Evolutionary conservation across 2,329 filamentous ascomycete species (phyloP).

Genomic region (Penicillium sp.): DNA sequence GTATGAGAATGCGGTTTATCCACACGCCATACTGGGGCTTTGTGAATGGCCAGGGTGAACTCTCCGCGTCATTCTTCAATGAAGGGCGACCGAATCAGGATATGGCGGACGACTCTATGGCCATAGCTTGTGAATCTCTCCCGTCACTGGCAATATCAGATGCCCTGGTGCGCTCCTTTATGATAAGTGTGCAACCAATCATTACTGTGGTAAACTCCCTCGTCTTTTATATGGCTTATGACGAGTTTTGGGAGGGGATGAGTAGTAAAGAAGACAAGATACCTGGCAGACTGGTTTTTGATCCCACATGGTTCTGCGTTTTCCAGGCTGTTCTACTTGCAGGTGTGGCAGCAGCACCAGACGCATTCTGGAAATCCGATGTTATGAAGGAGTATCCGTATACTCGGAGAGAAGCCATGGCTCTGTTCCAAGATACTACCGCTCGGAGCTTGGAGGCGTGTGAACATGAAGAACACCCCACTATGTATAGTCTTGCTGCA

Average conservation of each 20-base stretch:
- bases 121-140: background rate
- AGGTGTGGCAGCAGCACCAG: slow-evolving; percentile 1
- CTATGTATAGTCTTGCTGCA: slow-evolving; percentile 17
- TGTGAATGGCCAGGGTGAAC: background rate
- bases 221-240: slow-evolving; percentile 6
- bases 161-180: slow-evolving; percentile 1
- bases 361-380: background rate
- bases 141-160: slow-evolving; percentile 1
- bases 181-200: slow-evolving; percentile 6
- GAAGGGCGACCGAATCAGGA: background rate
- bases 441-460: slow-evolving; percentile 12
- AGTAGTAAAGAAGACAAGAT: background rate
- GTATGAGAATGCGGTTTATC: no score
- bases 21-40: slow-evolving; percentile 7
- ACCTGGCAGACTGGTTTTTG: background rate
- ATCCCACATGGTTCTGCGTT: slow-evolving; percentile 13
- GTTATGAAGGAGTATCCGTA: background rate
- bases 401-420: slow-evolving; percentile 1
- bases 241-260: slow-evolving; percentile 11
- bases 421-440: slow-evolving; percentile 7
- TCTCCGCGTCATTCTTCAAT: slow-evolving; percentile 5
- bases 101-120: background rate
- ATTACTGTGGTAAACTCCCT: slow-evolving; percentile 2
- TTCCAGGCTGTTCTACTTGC: slow-evolving; percentile 7
- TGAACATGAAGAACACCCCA: slow-evolving; percentile 16